phyloP scores from a whole-genome alignment of 805 yeast species.

The Teunomyces atbi region DNA sequence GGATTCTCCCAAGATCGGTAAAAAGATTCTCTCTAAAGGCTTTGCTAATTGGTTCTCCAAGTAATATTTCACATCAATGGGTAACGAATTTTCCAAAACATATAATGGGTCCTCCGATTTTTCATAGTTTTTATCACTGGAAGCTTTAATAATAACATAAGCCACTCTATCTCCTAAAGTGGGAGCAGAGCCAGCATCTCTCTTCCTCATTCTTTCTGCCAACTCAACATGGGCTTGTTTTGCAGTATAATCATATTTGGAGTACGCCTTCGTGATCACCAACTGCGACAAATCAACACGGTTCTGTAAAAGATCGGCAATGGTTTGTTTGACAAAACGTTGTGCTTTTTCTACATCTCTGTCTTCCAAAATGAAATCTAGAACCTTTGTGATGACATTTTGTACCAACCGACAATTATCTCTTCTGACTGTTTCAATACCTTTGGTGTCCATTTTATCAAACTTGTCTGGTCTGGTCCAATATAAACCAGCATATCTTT shows the following conservation, averaged over 20 bases:
- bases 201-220: slow-evolving; percentile 91
- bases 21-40: slow-evolving; percentile 90
- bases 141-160: slow-evolving; percentile 77
- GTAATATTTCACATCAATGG: slow-evolving; percentile 92
- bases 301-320: slow-evolving; percentile 87
- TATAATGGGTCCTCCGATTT: slow-evolving; percentile 96
- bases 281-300: slow-evolving; percentile 88
- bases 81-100: slow-evolving; percentile 86
- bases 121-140: slow-evolving; percentile 86
- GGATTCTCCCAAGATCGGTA: slow-evolving; percentile 88
- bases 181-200: slow-evolving; percentile 98
- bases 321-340: slow-evolving; percentile 77
- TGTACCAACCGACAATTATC: slow-evolving; percentile 96
- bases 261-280: slow-evolving; percentile 89
- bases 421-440: slow-evolving; percentile 97
- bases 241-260: slow-evolving; percentile 87
- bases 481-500: slow-evolving; percentile 93
- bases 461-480: slow-evolving; percentile 93
- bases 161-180: slow-evolving; percentile 97
- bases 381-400: slow-evolving; percentile 87
- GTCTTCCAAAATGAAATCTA: slow-evolving; percentile 81
- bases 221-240: slow-evolving; percentile 97
- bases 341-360: slow-evolving; percentile 86
- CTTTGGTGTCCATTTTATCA: slow-evolving; percentile 97
- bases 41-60: slow-evolving; percentile 89